Conservation (phyloP, 2,329 filamentous ascomycete species). For the Apiospora malaysiana region DNA sequence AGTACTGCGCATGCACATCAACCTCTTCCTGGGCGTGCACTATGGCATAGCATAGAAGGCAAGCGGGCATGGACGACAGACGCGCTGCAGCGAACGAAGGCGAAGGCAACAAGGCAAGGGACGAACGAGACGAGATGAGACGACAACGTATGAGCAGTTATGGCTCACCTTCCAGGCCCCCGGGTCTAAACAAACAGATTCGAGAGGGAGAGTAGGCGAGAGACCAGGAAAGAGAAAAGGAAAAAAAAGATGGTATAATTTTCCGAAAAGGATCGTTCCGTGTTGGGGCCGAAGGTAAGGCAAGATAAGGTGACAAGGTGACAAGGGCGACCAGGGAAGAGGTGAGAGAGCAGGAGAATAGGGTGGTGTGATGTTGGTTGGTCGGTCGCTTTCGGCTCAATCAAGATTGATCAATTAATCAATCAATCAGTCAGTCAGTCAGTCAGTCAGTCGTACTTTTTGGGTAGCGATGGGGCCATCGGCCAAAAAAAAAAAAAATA, state of each 20-base stretch:
- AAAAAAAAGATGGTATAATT: not conserved
- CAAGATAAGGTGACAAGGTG: not conserved
- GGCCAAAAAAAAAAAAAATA: too few relatives aligned
- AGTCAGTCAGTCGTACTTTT: not conserved
- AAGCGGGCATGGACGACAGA: not conserved
- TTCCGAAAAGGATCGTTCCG: constrained; percentile 2
- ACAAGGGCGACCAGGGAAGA: not conserved
- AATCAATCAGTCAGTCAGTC: not conserved
- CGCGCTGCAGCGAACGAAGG: not conserved
- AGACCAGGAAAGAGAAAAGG: not conserved
- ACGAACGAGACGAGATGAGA: constrained; percentile 1
- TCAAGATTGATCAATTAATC: too few relatives aligned
- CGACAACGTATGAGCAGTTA: constrained; percentile 18
- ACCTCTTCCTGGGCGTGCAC: not conserved
- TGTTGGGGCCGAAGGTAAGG: not conserved
- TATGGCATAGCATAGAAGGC: constrained; percentile 3
- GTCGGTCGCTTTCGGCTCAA: too few relatives aligned
- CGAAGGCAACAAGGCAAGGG: constrained; percentile 16
- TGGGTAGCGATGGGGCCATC: not conserved
- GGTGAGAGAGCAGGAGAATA: not conserved
- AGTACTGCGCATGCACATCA: constrained; percentile 5
- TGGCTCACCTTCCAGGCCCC: constrained; percentile 20
- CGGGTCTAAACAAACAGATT: not conserved
- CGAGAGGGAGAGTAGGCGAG: not conserved
- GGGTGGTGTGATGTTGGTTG: too few relatives aligned